These are phyloP conservation scores for Apiospora malaysiana DNA, from an alignment of 2,329 filamentous ascomycete species.

Conservation along the genomic window DNA sequence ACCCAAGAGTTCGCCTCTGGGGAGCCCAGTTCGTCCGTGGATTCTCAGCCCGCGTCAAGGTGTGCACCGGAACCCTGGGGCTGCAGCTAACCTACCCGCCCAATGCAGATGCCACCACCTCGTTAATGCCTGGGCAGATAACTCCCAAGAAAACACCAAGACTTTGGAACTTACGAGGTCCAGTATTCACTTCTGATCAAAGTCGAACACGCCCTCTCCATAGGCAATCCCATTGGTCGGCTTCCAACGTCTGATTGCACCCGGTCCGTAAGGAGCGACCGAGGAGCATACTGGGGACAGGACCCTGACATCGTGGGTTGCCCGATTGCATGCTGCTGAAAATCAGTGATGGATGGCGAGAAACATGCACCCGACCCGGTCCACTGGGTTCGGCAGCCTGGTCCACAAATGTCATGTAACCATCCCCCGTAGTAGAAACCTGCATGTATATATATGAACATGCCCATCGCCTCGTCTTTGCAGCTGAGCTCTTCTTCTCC, in stretches of 20 bases:
- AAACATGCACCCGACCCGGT: background rate
- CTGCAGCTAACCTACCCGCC: background rate
- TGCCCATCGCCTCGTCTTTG: background rate
- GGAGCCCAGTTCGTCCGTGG: background rate
- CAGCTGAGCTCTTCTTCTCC: background rate
- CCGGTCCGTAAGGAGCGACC: background rate
- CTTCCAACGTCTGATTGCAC: background rate
- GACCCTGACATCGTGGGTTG: background rate
- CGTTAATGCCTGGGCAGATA: slow-evolving; percentile 3
- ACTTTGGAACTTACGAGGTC: background rate
- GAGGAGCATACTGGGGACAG: background rate
- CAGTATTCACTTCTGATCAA: background rate
- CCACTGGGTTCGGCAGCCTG: slow-evolving; percentile 1
- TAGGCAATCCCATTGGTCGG: background rate
- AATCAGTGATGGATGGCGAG: background rate
- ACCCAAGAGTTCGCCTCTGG: background rate
- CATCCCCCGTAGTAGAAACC: background rate
- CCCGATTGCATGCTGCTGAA: background rate
- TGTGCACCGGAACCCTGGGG: background rate
- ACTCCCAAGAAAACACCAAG: slow-evolving; percentile 9
- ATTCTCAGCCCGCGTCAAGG: background rate
- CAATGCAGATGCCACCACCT: background rate
- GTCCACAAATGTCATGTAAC: background rate
- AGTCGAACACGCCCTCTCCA: slow-evolving; percentile 13
- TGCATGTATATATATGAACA: background rate